Evolutionary conservation across 352 stramenopile genomes (phyloP).

Genomic region (Globisporangium solare): DNA sequence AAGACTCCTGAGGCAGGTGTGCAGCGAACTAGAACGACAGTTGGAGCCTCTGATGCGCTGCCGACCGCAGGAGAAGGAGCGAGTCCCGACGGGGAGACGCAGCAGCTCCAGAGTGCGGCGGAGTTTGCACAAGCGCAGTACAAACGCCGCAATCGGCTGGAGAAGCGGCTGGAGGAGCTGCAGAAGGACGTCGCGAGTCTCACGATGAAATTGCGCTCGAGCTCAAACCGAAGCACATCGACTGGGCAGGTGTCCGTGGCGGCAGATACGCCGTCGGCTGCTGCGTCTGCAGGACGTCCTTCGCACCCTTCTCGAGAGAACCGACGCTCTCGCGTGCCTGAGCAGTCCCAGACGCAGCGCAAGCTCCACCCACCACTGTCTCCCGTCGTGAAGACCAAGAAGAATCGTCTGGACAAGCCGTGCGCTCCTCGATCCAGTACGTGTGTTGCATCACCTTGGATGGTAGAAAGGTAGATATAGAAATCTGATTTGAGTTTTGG

Average conservation of each 20-base stretch:
- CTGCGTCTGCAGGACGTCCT: not conserved
- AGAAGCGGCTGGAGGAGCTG: slow-evolving; percentile 65
- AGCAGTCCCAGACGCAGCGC: slow-evolving; percentile 2
- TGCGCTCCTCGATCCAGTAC: slow-evolving; percentile 9
- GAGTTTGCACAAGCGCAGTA: slow-evolving; percentile 39
- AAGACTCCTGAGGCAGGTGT: slow-evolving; percentile 6
- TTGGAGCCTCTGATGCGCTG: not conserved
- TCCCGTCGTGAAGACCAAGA: slow-evolving; percentile 6
- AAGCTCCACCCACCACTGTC: not conserved
- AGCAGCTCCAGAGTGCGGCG: slow-evolving; percentile 2
- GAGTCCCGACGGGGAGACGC: not conserved
- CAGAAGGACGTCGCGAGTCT: slow-evolving; percentile 72
- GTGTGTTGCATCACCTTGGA: not conserved
- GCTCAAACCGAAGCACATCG: slow-evolving; percentile 26
- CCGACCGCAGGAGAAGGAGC: slow-evolving; percentile 3
- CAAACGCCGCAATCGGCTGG: slow-evolving; percentile 49
- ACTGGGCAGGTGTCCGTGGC: slow-evolving; percentile 23
- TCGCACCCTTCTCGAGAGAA: not conserved
- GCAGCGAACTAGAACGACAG: not conserved
- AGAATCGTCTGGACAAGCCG: slow-evolving; percentile 7
- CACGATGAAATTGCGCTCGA: slow-evolving; percentile 53
- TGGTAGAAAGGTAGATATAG: not conserved
- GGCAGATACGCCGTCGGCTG: slow-evolving; percentile 12
- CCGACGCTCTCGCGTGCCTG: not conserved
- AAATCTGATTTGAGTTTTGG: not conserved